A percentile compares a stretch with the other conserved stretches of the same genome.
Evolutionary conservation across 768 basidiomycete species (phyloP).

Genomic region (Udeniomyces megalosporus): DNA sequence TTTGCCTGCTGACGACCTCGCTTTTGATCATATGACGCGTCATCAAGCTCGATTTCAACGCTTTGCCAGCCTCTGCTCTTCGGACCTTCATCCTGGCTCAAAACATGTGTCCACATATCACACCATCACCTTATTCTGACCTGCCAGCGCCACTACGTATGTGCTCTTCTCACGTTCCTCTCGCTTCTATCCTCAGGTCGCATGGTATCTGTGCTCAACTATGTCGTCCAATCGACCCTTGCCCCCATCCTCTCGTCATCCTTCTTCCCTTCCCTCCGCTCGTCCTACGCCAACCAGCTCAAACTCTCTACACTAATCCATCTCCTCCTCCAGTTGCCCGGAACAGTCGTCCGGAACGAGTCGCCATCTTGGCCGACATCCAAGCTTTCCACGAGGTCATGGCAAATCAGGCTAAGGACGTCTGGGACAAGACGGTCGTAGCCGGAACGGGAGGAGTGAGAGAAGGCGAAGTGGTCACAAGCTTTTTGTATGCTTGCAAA

Average conservation of each 20-base stretch:
- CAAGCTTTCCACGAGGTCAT: constrained; percentile 13
- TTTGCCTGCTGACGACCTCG: too few species aligned
- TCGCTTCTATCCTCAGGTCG: too few species aligned
- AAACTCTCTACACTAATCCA: not conserved
- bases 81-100: not conserved
- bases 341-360: not conserved
- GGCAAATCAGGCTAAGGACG: constrained; percentile 4
- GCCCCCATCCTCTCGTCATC: too few species aligned
- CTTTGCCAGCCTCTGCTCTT: not conserved
- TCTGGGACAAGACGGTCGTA: constrained; percentile 11
- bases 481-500: constrained; percentile 13
- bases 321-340: not conserved
- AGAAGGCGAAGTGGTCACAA: constrained; percentile 16
- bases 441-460: constrained; percentile 4
- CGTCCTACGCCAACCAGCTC: not conserved
- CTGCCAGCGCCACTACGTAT: constrained; percentile 8
- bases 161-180: not conserved
- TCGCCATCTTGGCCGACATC: constrained; percentile 15
- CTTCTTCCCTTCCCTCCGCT: not conserved
- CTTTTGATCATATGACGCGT: too few species aligned
- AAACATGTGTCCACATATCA: not conserved
- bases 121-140: constrained; percentile 12
- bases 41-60: constrained; percentile 10
- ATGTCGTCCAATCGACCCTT: too few species aligned
- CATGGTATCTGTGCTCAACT: too few species aligned